phyloP scores from a whole-genome alignment of 768 basidiomycete species.

The Trametes cingulata region DNA sequence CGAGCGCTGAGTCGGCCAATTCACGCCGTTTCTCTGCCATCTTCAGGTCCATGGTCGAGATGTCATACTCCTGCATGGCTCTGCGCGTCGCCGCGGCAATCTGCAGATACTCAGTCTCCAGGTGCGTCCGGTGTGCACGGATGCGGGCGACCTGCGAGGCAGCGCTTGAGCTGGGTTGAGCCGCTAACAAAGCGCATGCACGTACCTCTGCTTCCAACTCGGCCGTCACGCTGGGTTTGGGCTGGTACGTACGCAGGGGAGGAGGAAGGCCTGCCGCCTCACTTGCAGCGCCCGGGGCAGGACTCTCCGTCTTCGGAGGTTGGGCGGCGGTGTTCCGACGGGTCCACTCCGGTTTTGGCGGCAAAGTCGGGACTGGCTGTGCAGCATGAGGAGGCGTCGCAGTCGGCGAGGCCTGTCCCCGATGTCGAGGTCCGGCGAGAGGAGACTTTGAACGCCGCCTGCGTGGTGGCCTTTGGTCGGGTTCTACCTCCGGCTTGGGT shows the following conservation, averaged over 20 bases:
- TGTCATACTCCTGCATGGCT: slow-evolving; percentile 62
- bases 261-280: background rate
- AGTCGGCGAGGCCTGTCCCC: slow-evolving; percentile 14
- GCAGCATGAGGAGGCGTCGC: slow-evolving; percentile 21
- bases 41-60: slow-evolving; percentile 58
- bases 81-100: slow-evolving; percentile 24
- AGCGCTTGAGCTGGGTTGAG: too few species aligned
- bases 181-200: background rate
- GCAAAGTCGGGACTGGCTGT: slow-evolving; percentile 13
- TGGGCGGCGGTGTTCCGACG: slow-evolving; percentile 11
- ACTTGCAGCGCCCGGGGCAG: background rate
- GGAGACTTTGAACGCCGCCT: slow-evolving; percentile 18
- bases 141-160: slow-evolving; percentile 14
- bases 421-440: slow-evolving; percentile 14
- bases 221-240: background rate
- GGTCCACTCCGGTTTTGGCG: slow-evolving; percentile 20
- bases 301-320: slow-evolving; percentile 4
- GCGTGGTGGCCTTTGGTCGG: slow-evolving; percentile 1
- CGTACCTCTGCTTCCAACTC: slow-evolving; percentile 21
- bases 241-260: slow-evolving; percentile 13
- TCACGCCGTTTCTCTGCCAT: slow-evolving; percentile 59
- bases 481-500: slow-evolving; percentile 7
- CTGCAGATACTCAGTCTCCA: slow-evolving; percentile 13
- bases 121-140: slow-evolving; percentile 5
- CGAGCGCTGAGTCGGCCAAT: slow-evolving; percentile 57